Base-by-base conservation (phyloP, 768 basidiomycete genomes). In the Tephrocybe sp. region DNA sequence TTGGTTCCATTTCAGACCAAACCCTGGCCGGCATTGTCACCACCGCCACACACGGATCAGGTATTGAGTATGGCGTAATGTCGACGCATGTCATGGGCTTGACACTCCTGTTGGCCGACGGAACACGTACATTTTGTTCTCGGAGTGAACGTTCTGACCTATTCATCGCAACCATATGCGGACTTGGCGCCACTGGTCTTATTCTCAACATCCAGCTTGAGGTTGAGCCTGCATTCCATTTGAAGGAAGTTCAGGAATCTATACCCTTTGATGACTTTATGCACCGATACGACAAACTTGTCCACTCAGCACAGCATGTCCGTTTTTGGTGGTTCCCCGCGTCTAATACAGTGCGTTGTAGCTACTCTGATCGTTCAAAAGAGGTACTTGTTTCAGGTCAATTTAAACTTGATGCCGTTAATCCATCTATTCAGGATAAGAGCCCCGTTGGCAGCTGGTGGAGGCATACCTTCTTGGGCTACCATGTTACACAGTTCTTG, bases 1-100 rank as follows among this genome's bases (percentile, higher is more conserved):
- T 98, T 54, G 97, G 97, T 32, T 95, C 93, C 23, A 98, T 99
- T 61, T 96, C 93, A 32, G 94, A 97, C 66, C 96, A 98, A 67
- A 92, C 93, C 3, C 77, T 99, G 56, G 95, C 83, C 22, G 97
- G 97, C 39, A 82, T 94, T 60, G 77, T 98, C 61, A 85, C 92
- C 12, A 99, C 97, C 54, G 92, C 92, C 7, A 95, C 95, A 0
- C 97, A 99, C 74, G 97, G 95, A 46, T 85, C 91, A 11, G 96
- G 97, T 36, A 74, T 88, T 52, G 63, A 70, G 39, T 95, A 80
- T 70, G 82, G 83, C 48, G 89, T 92, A 55, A 80, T 98, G 56
- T 92, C 92, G 10, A 85, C 85, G 16, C 80, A 87, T 57, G 92
- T 93, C 48, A 75, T 80, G 59, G 82, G 87, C 4, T 70, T 98